Percentiles rank a stretch among this genome's conserved stretches.
These are phyloP conservation scores for Trichoderma virens DNA, from an alignment of 495 filamentous ascomycete species.

Conservation along the genomic window DNA sequence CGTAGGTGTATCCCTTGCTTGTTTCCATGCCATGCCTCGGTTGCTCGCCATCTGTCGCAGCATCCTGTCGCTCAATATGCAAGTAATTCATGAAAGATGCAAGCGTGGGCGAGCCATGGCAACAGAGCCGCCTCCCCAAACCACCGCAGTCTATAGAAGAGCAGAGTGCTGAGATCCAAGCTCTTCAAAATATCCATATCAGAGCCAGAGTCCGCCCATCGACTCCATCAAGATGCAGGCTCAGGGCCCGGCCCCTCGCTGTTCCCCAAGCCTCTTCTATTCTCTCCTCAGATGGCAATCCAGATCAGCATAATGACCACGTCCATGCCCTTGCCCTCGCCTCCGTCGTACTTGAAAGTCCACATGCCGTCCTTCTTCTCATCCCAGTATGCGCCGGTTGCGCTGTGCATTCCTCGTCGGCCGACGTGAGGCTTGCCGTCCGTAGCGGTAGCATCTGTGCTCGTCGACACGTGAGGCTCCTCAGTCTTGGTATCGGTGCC, in stretches of 20 bases:
- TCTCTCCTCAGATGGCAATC: constrained; percentile 51
- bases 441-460: constrained; percentile 27
- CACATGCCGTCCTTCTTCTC: constrained; percentile 96
- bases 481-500: constrained; percentile 28
- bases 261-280: background rate
- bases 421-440: constrained; percentile 58
- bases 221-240: background rate
- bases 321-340: constrained; percentile 77
- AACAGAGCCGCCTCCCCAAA: background rate
- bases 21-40: background rate
- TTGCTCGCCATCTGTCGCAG: background rate
- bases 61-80: background rate
- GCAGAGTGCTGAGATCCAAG: background rate
- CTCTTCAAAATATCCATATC: background rate
- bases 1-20: background rate
- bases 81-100: background rate
- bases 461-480: constrained; percentile 29
- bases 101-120: background rate
- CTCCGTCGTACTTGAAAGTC: constrained; percentile 89
- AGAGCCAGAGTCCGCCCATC: background rate
- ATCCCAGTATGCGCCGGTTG: constrained; percentile 93
- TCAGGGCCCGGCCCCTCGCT: background rate
- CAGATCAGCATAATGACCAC: constrained; percentile 88
- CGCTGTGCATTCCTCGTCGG: constrained; percentile 91
- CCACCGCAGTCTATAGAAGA: background rate